Base-by-base conservation (phyloP, 78 protist genomes). In the Tieghemostelium lacteum region DNA sequence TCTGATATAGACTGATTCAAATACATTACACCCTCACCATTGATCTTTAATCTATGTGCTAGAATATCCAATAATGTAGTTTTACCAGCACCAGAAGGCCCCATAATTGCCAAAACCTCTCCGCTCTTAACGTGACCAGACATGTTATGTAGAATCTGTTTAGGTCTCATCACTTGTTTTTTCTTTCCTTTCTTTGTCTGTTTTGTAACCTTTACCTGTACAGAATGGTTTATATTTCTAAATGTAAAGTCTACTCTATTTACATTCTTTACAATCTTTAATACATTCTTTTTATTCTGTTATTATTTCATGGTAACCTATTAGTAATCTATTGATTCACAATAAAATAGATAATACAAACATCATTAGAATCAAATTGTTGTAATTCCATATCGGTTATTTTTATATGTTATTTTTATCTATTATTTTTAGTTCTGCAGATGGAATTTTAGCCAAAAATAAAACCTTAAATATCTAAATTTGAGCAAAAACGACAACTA, bases 41-140 rank as follows among this genome's bases (percentile, higher is more conserved):
- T 80, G 54, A 80, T 80, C 52, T 8, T 37, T 31, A 80, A 40
- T 26, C 93, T 26, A 69, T 87, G 85, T 31, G 93, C 93, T 10
- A 87, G 31, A 29, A 87, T 76, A 58, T 87, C 86, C 3, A 87
- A 42, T 17, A 87, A 50, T 66, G 93, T 87, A 6, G 93, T 87
- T 55, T 87, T 74, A 52, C 70, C 72, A 12, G 70, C 91, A 31
- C 76, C 67, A 14, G 34, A 29, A 16, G 66, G 80, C 5, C 78
- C 91, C 86, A 87, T 64, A 49, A 87, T 87, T 17, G 86, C 86
- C 26, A 60, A 24, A 33, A 87, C 57, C 3, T 70, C 67, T 26
- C 77, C 75, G 20, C 70, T 20, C 20, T 69, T 39, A n/a, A 80
- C 64, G 17, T 52, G 69, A 3, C 77, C 88, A 80, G 55, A 67